phyloP scores from a whole-genome alignment of 164 flowering plant species.

The Akebia trifoliata region DNA sequence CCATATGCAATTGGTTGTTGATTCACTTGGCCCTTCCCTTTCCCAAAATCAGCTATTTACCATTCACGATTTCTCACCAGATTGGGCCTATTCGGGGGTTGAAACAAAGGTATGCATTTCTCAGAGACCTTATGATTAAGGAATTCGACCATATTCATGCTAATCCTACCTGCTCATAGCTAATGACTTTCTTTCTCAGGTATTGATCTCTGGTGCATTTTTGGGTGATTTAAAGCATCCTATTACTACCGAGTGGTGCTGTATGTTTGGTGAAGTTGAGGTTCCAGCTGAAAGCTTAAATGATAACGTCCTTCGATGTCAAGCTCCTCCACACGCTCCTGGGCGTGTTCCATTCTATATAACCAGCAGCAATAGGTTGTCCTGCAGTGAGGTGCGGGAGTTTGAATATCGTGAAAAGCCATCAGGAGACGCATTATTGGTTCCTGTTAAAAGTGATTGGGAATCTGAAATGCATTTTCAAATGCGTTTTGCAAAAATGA shows the following conservation, averaged over 20 bases:
- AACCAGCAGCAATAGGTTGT: slow-evolving; percentile 61
- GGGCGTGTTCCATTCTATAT: slow-evolving; percentile 74
- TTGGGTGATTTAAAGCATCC: slow-evolving; percentile 30
- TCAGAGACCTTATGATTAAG: not conserved
- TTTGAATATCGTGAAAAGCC: slow-evolving; percentile 55
- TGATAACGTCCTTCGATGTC: slow-evolving; percentile 50
- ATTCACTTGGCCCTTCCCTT: slow-evolving; percentile 59
- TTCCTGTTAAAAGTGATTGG: slow-evolving; percentile 20
- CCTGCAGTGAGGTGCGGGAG: slow-evolving; percentile 80
- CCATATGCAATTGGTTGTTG: slow-evolving; percentile 54
- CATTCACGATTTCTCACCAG: slow-evolving; percentile 64
- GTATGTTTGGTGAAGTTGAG: slow-evolving; percentile 86
- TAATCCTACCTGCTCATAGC: slow-evolving; percentile 3
- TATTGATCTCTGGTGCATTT: slow-evolving; percentile 56
- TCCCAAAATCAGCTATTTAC: slow-evolving; percentile 70
- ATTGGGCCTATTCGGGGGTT: slow-evolving; percentile 56
- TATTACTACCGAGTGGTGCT: slow-evolving; percentile 45
- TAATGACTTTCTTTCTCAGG: slow-evolving; percentile 31
- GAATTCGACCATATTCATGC: not conserved
- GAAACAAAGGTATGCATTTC: slow-evolving; percentile 52
- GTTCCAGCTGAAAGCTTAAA: slow-evolving; percentile 54
- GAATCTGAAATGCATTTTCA: slow-evolving; percentile 49
- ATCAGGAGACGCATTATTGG: slow-evolving; percentile 3
- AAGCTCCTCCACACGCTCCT: slow-evolving; percentile 48
- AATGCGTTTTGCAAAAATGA: slow-evolving; percentile 45